These are phyloP conservation scores for Camillea tinctor DNA, from an alignment of 2,329 filamentous ascomycete species.

Conservation along the genomic window DNA sequence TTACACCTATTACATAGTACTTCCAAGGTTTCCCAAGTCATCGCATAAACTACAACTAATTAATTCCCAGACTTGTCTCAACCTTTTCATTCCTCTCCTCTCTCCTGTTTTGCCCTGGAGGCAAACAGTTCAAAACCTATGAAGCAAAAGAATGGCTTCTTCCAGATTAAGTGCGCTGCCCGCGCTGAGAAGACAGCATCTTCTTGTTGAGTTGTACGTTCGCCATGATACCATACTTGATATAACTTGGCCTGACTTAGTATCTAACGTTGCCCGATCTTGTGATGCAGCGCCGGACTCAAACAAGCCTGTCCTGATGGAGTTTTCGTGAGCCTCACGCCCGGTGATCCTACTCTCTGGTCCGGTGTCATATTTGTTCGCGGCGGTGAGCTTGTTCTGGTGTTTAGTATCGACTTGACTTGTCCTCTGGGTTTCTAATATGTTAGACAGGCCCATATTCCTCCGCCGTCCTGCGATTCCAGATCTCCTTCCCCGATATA, in stretches of 20 bases:
- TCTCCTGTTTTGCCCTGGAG: slow-evolving; percentile 7
- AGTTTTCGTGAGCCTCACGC: slow-evolving; percentile 80
- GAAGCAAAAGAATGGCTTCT: slow-evolving; percentile 41
- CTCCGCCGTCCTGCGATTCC: slow-evolving; percentile 82
- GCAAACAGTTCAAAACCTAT: slow-evolving; percentile 3
- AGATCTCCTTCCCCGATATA: slow-evolving; percentile 78
- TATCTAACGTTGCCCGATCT: slow-evolving; percentile 22
- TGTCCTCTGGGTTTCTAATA: slow-evolving; percentile 15
- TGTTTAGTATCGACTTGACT: slow-evolving; percentile 4
- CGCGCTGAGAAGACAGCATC: slow-evolving; percentile 68
- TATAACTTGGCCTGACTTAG: slow-evolving; percentile 1
- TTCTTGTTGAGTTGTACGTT: slow-evolving; percentile 78
- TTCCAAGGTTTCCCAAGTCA: background rate
- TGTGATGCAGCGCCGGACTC: slow-evolving; percentile 64
- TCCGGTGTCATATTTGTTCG: slow-evolving; percentile 89
- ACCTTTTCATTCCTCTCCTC: slow-evolving; percentile 4
- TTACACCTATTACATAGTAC: background rate
- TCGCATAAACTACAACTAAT: slow-evolving; percentile 13
- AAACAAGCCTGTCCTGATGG: slow-evolving; percentile 82
- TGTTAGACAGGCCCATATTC: slow-evolving; percentile 73
- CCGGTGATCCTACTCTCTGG: slow-evolving; percentile 80
- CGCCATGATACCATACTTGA: too few species aligned
- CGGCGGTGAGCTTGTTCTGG: slow-evolving; percentile 59
- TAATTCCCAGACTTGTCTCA: slow-evolving; percentile 16
- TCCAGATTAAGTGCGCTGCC: slow-evolving; percentile 47